A percentile compares a stretch with the other conserved stretches of the same genome.
These are phyloP conservation scores for Balakata baccata DNA, from an alignment of 345 rosid species.

Conservation along the genomic window DNA sequence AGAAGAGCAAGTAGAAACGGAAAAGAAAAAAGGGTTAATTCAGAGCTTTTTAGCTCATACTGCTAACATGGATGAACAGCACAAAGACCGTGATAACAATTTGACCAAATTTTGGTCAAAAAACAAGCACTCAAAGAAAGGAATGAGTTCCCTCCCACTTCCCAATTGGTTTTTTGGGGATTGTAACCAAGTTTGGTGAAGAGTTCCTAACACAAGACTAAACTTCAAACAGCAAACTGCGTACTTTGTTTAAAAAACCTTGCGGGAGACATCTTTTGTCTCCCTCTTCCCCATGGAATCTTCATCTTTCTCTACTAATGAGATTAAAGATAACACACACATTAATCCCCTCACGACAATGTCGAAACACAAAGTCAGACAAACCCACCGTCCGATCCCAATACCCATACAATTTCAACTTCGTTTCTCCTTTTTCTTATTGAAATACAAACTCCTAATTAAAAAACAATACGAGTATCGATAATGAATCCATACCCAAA, in stretches of 20 bases:
- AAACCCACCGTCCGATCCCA: slow-evolving; percentile 40
- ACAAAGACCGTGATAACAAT: background rate
- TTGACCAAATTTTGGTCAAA: slow-evolving; percentile 9
- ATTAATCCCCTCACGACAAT: slow-evolving; percentile 14
- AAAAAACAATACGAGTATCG: no score
- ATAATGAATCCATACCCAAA: no score
- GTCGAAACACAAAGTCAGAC: slow-evolving; percentile 29
- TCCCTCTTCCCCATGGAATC: no score
- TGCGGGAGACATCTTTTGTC: background rate
- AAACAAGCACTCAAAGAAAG: background rate
- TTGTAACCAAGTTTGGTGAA: slow-evolving; percentile 8
- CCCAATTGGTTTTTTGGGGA: slow-evolving; percentile 20
- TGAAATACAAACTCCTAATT: no score
- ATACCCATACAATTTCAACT: slow-evolving; percentile 19
- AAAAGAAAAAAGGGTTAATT: background rate
- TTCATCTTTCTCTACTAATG: no score
- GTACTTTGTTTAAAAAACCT: background rate
- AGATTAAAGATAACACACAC: slow-evolving; percentile 15
- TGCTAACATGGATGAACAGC: slow-evolving; percentile 3
- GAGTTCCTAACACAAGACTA: background rate
- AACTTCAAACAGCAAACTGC: no score
- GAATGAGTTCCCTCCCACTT: slow-evolving; percentile 9
- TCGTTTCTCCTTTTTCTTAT: background rate
- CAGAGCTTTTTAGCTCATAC: background rate
- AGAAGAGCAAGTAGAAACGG: background rate